Evolutionary conservation across 2,329 filamentous ascomycete species (phyloP), one percentile per base, ranked within the genome.

Genomic region (Lachnellula occidentalis): DNA sequence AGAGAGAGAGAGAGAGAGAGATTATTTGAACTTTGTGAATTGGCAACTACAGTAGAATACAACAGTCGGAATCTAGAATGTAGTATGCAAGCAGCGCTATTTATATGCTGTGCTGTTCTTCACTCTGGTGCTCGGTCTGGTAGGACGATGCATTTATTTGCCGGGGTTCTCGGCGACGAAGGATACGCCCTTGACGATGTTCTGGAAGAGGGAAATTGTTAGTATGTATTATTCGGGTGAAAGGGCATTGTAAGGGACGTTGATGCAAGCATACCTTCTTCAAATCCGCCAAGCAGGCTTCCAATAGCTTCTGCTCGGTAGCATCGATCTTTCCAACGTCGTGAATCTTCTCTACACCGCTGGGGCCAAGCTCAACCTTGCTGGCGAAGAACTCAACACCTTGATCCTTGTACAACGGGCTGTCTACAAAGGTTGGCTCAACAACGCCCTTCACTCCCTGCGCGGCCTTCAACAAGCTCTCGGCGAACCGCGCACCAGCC

Each of bases 391-490:
- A 99, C 58, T 95, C 88, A 69, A 95, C 83, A 70, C 92, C 94
- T 80, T 95, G 88, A 79, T 96, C 91, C 87, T 96, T 96, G 89
- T 90, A 97, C 66, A 97, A 85, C 61, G 92, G 92, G 73, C 87
- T 92, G 77, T 99, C 91, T 71, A 99, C 92, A 69, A 96, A 99
- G 61, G 92, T 92, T 67, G 92, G 92, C 86, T 99, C 94, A 64
- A 95, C 74, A 68, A 99, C 87, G 72, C 90, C 90, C 85, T 92
- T 94, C 83, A 95, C 86, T 73, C 94, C 94, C 76, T 95, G 85
- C 57, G 88, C 79, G 68, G 94, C 94, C 76, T 90, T 92, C 77
- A 99, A 88, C 69, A 99, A 79, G 66, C 88, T 90, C 80, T 97
- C 92, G 67, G 94, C 90, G 76, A 70, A 86, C 80, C 83, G 82